Evolutionary conservation across 2,329 filamentous ascomycete species (phyloP).

Genomic region (Talaromyces sp.): DNA sequence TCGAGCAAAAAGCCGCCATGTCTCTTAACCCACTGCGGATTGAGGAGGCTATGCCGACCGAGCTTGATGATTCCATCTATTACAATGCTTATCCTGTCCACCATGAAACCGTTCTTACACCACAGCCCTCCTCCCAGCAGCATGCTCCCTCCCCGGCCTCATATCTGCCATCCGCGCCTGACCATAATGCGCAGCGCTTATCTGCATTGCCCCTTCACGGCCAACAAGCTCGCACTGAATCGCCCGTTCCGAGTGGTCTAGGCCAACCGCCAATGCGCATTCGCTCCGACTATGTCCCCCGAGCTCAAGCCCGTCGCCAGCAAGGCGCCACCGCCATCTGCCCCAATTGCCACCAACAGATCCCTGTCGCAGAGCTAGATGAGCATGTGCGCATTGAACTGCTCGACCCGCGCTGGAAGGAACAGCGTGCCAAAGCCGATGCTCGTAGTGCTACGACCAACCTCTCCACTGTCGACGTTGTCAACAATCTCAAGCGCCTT

Average conservation of each 20-base stretch:
- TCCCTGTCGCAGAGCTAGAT: conserved; percentile 83
- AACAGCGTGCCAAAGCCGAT: conserved; percentile 88
- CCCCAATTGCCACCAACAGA: conserved; percentile 89
- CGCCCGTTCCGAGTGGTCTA: conserved; percentile 70
- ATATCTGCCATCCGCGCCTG: conserved; percentile 35
- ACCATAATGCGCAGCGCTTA: conserved; percentile 36
- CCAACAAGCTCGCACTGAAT: conserved; percentile 62
- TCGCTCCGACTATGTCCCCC: conserved; percentile 87
- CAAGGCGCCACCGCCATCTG: conserved; percentile 71
- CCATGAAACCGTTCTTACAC: conserved; percentile 37
- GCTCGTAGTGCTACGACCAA: conserved; percentile 84
- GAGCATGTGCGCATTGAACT: conserved; percentile 95
- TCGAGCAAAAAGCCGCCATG: conserved; percentile 92
- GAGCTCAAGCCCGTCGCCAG: conserved; percentile 72
- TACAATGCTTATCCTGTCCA: conserved; percentile 51
- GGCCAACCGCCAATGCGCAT: conserved; percentile 74
- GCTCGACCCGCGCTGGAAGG: conserved; percentile 91
- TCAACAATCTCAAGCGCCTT: conserved; percentile 92
- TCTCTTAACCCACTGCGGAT: conserved; percentile 82
- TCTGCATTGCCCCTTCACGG: conserved; percentile 27
- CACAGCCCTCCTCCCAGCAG: conserved; percentile 34
- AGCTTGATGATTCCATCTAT: conserved; percentile 61
- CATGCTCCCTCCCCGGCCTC: conserved; percentile 30
- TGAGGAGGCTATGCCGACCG: conserved; percentile 91
- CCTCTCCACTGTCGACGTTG: conserved; percentile 81